A percentile compares a stretch with the other conserved stretches of the same genome.
Evolutionary conservation across 139 green algal genomes (phyloP).

Genomic region (Auxenochlorella pyrenoidosa): DNA sequence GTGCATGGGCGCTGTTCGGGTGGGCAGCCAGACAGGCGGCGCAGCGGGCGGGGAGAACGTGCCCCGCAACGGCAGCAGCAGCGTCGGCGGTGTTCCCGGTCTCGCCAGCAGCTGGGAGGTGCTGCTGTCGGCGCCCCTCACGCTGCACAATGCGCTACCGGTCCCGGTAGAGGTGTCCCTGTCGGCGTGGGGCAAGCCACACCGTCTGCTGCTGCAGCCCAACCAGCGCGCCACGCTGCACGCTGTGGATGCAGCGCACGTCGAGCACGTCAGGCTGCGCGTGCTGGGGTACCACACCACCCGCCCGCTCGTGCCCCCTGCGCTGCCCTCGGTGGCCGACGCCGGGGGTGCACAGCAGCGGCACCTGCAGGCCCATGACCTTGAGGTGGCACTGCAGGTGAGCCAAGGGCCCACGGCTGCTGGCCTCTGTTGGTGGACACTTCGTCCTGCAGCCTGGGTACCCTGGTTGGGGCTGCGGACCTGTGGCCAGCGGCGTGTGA

Average conservation of each 20-base stretch:
- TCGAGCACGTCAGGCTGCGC: slow-evolving; percentile 39
- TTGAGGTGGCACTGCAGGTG: neutral
- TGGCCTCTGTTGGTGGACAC: too few species aligned
- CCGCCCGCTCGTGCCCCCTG: slow-evolving; percentile 7
- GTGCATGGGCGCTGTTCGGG: neutral
- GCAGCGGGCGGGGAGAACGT: neutral
- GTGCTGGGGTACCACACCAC: slow-evolving; percentile 51
- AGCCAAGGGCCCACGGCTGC: too few species aligned
- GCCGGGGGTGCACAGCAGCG: neutral
- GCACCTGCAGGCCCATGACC: slow-evolving; percentile 7
- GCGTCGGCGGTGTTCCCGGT: neutral
- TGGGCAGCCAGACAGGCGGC: neutral
- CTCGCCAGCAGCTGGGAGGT: slow-evolving; percentile 50
- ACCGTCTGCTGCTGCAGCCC: slow-evolving; percentile 40
- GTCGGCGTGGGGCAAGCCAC: neutral
- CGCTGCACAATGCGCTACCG: slow-evolving; percentile 69
- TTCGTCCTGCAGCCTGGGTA: too few species aligned
- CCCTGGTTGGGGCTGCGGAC: neutral
- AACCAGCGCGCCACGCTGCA: slow-evolving; percentile 41
- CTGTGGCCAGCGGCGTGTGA: too few species aligned
- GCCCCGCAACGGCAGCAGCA: neutral
- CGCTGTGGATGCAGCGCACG: slow-evolving; percentile 20
- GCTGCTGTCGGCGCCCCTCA: slow-evolving; percentile 54
- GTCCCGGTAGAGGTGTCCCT: slow-evolving; percentile 55
- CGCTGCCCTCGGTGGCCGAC: slow-evolving; percentile 5